phyloP scores from a whole-genome alignment of 352 stramenopile genomes.

The Phytopythium chamaehyphon region DNA sequence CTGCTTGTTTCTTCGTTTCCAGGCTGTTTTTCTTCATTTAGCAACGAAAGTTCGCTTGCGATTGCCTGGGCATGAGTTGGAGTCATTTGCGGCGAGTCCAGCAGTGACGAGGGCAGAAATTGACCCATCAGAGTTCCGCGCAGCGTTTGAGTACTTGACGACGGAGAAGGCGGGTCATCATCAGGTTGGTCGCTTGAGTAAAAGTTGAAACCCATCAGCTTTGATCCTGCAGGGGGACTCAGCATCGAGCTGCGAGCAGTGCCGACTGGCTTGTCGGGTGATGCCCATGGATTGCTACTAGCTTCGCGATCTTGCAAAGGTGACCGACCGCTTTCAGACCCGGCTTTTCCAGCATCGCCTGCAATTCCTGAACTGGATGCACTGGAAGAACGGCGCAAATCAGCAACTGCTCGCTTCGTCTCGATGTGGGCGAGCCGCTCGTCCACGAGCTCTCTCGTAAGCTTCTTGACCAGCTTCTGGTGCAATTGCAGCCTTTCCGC shows the following conservation, averaged over 20 bases:
- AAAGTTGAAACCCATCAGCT: constrained; percentile 55
- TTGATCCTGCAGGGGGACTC: constrained; percentile 1
- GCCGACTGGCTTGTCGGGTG: constrained; percentile 28
- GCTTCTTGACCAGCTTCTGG: constrained; percentile 45
- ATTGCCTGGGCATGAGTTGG: constrained; percentile 41
- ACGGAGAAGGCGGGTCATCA: constrained; percentile 45
- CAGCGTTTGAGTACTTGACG: constrained; percentile 52
- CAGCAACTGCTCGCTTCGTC: constrained; percentile 57
- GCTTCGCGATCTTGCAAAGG: constrained; percentile 24
- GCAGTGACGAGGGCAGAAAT: constrained; percentile 68
- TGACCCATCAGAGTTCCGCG: constrained; percentile 74
- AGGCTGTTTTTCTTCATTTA: constrained; percentile 2
- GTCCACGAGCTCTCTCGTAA: constrained; percentile 74
- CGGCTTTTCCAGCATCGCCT: constrained; percentile 19
- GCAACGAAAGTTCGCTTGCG: constrained; percentile 8
- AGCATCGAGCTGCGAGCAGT: constrained; percentile 21
- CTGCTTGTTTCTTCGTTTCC: constrained; percentile 11
- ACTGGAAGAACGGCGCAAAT: constrained; percentile 24
- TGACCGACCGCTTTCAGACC: constrained; percentile 18
- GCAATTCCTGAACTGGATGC: constrained; percentile 2
- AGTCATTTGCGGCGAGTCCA: constrained; percentile 82
- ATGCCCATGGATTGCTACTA: constrained; percentile 45
- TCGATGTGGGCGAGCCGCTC: constrained; percentile 73
- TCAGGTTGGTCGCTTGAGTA: constrained; percentile 46
- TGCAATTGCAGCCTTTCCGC: constrained; percentile 55